Evolutionary conservation across 108 stramenopile species (phyloP).

Genomic region (Conticribra guillardii): DNA sequence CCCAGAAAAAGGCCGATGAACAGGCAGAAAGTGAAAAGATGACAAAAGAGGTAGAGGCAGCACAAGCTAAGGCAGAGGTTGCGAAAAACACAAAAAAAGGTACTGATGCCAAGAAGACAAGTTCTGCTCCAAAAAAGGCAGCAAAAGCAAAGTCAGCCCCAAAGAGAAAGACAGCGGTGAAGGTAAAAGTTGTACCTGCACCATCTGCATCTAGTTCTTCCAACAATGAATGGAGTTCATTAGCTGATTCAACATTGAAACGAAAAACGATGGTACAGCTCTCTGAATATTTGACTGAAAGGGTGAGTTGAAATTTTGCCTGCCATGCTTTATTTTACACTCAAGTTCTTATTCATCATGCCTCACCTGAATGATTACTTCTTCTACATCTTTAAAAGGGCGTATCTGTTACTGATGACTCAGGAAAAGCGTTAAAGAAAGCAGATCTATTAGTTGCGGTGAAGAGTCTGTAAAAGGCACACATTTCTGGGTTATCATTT

Average conservation of each 20-base stretch:
- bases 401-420: slow-evolving; percentile 20
- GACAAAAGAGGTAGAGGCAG: slow-evolving; percentile 37
- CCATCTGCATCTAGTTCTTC: background rate
- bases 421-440: slow-evolving; percentile 42
- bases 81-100: slow-evolving; percentile 21
- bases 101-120: slow-evolving; percentile 10
- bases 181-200: background rate
- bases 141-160: slow-evolving; percentile 9
- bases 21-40: slow-evolving; percentile 23
- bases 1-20: background rate
- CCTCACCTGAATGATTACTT: no score
- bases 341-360: background rate
- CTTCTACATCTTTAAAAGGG: slow-evolving; percentile 7
- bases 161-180: slow-evolving; percentile 18
- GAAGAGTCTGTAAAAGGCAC: slow-evolving; percentile 44
- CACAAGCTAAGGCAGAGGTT: slow-evolving; percentile 32
- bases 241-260: slow-evolving; percentile 45
- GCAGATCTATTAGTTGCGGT: slow-evolving; percentile 44
- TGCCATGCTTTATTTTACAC: background rate
- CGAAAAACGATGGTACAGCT: slow-evolving; percentile 47
- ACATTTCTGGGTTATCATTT: no score
- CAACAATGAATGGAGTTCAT: slow-evolving; percentile 28
- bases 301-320: slow-evolving; percentile 2
- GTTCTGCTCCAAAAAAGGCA: background rate
- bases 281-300: slow-evolving; percentile 42